These are phyloP conservation scores for Colletotrichum coccodes DNA, from an alignment of 2,329 filamentous ascomycete species.

Conservation along the genomic window DNA sequence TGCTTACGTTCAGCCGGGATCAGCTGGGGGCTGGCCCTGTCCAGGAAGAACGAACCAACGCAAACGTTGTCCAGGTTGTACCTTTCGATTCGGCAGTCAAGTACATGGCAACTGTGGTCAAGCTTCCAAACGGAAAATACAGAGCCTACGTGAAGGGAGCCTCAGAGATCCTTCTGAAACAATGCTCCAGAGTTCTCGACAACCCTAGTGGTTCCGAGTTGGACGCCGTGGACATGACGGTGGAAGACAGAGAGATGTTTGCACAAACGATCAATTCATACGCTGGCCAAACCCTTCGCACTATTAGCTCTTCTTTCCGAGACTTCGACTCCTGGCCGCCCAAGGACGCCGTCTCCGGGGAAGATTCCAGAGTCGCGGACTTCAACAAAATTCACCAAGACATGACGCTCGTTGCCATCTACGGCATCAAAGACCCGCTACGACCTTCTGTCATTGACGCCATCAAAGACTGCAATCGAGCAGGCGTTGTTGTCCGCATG, in stretches of 20 bases:
- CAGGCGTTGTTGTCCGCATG: slow-evolving; percentile 75
- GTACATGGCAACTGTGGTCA: slow-evolving; percentile 75
- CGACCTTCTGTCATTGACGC: slow-evolving; percentile 70
- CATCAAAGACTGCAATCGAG: slow-evolving; percentile 69
- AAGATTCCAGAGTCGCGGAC: slow-evolving; percentile 69
- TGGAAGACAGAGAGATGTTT: slow-evolving; percentile 28
- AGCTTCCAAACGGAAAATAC: slow-evolving; percentile 63
- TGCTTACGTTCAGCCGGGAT: slow-evolving; percentile 75
- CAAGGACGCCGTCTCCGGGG: slow-evolving; percentile 61
- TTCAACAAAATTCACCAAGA: slow-evolving; percentile 55
- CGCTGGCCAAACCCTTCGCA: slow-evolving; percentile 50
- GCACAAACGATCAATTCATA: slow-evolving; percentile 48
- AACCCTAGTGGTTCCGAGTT: slow-evolving; percentile 22
- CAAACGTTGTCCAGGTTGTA: slow-evolving; percentile 56
- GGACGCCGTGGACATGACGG: slow-evolving; percentile 11
- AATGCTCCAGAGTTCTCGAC: slow-evolving; percentile 48
- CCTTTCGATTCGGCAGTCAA: slow-evolving; percentile 58
- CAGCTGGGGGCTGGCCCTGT: slow-evolving; percentile 72
- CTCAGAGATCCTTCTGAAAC: slow-evolving; percentile 58
- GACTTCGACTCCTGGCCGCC: slow-evolving; percentile 62
- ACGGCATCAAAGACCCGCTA: slow-evolving; percentile 77
- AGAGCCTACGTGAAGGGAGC: slow-evolving; percentile 66
- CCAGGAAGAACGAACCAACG: slow-evolving; percentile 70
- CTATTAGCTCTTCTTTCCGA: slow-evolving; percentile 51
- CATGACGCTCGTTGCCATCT: slow-evolving; percentile 54